Evolutionary conservation across 2,329 filamentous ascomycete genomes (phyloP), one percentile per base, ranked within the genome.

Genomic region (Fusarium sp.): DNA sequence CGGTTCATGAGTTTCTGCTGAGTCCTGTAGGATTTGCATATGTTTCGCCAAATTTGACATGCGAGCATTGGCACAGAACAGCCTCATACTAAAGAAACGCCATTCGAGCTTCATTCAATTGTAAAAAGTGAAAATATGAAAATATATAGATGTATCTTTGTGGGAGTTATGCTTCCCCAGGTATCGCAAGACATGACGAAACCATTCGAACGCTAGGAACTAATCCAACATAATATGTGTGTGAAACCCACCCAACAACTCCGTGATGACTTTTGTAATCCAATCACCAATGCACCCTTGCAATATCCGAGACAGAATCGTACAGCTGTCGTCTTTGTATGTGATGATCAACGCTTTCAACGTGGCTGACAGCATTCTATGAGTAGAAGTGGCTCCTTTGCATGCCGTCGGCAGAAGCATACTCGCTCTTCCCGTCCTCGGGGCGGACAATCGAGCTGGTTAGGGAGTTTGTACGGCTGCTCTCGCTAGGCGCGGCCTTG

Each of bases 331-430:
- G 54, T 70, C 63, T 35, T 63, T 48, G 53, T 55, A 28, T 59
- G 50, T 54, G 54, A 56, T 51, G 62, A 59, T 63, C 38, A 36
- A 61, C 64, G 54, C 56, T 65, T 55, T 48, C 38, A 45, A 47
- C 53, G 28, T 26, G 32, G 20, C 42, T 48, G 41, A 20, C 22
- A 54, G 35, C 42, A 20, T 32, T 83, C 75, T 78, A 90, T 24
- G 87, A 88, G 80, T 90, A 89, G 74, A 90, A 90, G 58, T 89
- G 87, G 57, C 87, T 87, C 78, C 89, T 87, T 77, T 89, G 87
- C 81, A 90, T 90, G 72, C 85, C 87, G 70, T 88, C 87, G 2
- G 84, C 84, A 3, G 86, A 86, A 17, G 88, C 85, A 58, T 88
- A 87, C 30, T 88, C 87, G 56, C 86, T 84, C 80, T 87, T 88